Base-by-base conservation (phyloP, 306 rosid genomes). In the Biancaea sappan region DNA sequence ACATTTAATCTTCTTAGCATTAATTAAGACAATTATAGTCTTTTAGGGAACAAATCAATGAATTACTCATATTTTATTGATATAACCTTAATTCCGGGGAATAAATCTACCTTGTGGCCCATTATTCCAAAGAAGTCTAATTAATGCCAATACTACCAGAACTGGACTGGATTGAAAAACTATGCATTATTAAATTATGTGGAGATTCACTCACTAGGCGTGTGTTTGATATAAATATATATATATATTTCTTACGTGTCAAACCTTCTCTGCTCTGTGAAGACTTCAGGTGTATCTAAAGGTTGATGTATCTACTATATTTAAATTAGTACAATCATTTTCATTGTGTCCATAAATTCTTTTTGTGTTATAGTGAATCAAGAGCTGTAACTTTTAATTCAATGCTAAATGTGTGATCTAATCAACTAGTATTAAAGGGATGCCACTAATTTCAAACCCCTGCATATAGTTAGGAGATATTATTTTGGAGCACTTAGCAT, bases 81-180 rank as follows among this genome's bases (percentile, higher is more conserved):
- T 78, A 58, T 78, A 64, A 13, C 82, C 86, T 78, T 70, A 13
- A 18, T 14, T 8, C 38, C 76, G 66, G 72, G 69, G 74, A 43
- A 77, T 12, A 19, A 11, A 16, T 58, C 14, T 65, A 7, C 18
- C 63, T 69, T 26, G 32, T 35, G 32, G 57, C 64, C 29, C 74
- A 53, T 34, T 32, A 58, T 65, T 26, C 64, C 59, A 52, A 46
- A 22, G 53, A 81, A 77, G 51, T 68, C 6, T 75, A 38, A 5
- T 75, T 67, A 61, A 59, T 35, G 67, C 6, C 34, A 68, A 62
- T 38, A 76, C 38, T 66, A 66, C 84, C 62, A 76, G 57, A 82
- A 65, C 40, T n/a, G 35, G 50, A 78, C 73, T 54, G 6, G 32
- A 48, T 14, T 69, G 54, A 8, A 8, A 12, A 25, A 18, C 25